phyloP scores from a whole-genome alignment of 2,329 filamentous ascomycete genomes.

The Pseudodiploospora longispora region DNA sequence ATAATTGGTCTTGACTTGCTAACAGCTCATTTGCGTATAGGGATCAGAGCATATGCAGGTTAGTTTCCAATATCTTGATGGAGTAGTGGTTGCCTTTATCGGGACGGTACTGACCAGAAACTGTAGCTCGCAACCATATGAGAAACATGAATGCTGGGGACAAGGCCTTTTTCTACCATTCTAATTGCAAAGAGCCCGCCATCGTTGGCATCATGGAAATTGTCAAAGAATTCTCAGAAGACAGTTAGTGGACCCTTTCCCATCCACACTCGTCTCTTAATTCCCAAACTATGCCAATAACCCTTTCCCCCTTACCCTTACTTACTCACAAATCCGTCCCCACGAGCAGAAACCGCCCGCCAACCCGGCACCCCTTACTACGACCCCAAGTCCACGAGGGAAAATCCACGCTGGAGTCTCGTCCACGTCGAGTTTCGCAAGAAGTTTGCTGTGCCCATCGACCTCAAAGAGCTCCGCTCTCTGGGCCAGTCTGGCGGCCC shows the following conservation, averaged over 20 bases:
- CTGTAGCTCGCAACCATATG: slow-evolving; percentile 73
- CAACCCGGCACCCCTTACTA: slow-evolving; percentile 58
- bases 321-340: background rate
- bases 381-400: slow-evolving; percentile 60
- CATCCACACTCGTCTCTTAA: background rate
- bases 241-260: slow-evolving; percentile 44
- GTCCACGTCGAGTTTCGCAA: slow-evolving; percentile 82
- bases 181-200: slow-evolving; percentile 81
- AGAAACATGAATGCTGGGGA: slow-evolving; percentile 86
- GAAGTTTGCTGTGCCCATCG: slow-evolving; percentile 68
- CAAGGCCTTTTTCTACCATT: slow-evolving; percentile 94
- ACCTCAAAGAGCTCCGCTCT: slow-evolving; percentile 62
- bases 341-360: slow-evolving; percentile 21
- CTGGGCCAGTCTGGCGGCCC: slow-evolving; percentile 47
- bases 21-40: slow-evolving; percentile 16
- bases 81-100: background rate
- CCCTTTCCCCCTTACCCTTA: slow-evolving; percentile 3
- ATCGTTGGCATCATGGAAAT: slow-evolving; percentile 87
- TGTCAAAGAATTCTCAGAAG: slow-evolving; percentile 72
- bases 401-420: slow-evolving; percentile 63
- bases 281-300: too few species aligned
- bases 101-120: background rate
- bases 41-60: slow-evolving; percentile 44
- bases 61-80: slow-evolving; percentile 4
- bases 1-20: background rate